Percentiles rank a stretch among this genome's conserved stretches.
These are phyloP conservation scores for Candida awuae DNA, from an alignment of 805 yeast species.

Conservation along the genomic window DNA sequence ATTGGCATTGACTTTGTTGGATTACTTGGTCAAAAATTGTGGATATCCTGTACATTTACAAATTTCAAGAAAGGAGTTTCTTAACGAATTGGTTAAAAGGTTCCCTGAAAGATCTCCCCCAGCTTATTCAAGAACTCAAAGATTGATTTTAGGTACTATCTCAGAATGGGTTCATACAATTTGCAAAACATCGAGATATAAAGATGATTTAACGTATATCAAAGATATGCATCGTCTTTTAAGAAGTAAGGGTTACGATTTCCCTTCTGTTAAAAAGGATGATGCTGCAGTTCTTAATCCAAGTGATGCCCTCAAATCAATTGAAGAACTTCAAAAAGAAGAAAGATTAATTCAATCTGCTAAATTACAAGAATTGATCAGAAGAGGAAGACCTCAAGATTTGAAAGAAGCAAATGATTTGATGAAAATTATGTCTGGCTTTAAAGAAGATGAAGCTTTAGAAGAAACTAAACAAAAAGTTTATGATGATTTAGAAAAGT, in stretches of 20 bases:
- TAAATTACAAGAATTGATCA: constrained; percentile 86
- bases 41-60: constrained; percentile 96
- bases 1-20: constrained; percentile 58
- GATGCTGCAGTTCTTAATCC: constrained; percentile 93
- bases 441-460: constrained; percentile 68
- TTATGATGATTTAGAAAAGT: constrained; percentile 73
- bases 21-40: constrained; percentile 91
- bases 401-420: constrained; percentile 91
- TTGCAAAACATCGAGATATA: constrained; percentile 81
- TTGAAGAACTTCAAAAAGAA: constrained; percentile 86
- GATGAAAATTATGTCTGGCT: constrained; percentile 98
- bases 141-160: constrained; percentile 77
- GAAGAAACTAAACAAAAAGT: constrained; percentile 71
- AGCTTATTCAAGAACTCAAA: constrained; percentile 74
- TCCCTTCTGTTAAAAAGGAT: constrained; percentile 85
- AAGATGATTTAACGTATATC: constrained; percentile 85
- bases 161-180: constrained; percentile 97
- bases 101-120: constrained; percentile 94
- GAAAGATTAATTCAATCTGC: constrained; percentile 91
- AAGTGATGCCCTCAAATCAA: constrained; percentile 73
- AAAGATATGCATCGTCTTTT: constrained; percentile 93
- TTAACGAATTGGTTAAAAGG: constrained; percentile 84
- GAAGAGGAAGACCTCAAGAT: constrained; percentile 94
- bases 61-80: constrained; percentile 87
- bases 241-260: constrained; percentile 81